Evolutionary conservation across 2,329 filamentous ascomycete species (phyloP), one percentile per base, ranked within the genome.

Genomic region (Ophioceras dolichostomum): DNA sequence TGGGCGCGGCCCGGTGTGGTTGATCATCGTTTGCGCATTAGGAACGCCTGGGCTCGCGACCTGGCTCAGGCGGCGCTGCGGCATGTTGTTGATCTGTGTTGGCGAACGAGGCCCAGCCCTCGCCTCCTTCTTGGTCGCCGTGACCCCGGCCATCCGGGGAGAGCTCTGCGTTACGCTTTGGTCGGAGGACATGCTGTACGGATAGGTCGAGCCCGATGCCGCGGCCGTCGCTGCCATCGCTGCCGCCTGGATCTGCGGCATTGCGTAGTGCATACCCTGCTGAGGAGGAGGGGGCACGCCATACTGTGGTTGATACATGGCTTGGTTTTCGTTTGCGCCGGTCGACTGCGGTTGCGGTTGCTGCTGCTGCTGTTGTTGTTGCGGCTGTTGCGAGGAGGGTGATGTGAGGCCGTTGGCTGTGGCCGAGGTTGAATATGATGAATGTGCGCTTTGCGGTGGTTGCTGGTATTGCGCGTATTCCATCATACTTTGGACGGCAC

Each of bases 201-300:
- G 80, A 48, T 82, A 83, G 44, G 67, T 75, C 42, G 85, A 81
- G 29, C 89, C 88, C 5, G 87, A 88, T 10, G 89, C 89, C 2
- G 89, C 88, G 14, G 89, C 89, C 1, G 88, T 94, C 17, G 83
- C 76, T 32, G 83, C 88, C 84, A 94, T 91, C 41, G 88, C 88
- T 35, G 89, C 88, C 12, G 87, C 87, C 58, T 94, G 85, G 33
- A 87, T 85, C 16, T 81, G 75, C 24, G 81, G 80, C 60, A 89
- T 85, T 40, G 73, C 79, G 63, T 94, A 94, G 63, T 83, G 79
- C 76, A 94, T 86, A 51, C 70, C 70, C 49, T 77, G 70, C 45
- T 79, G 74, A n/a, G n/a, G n/a, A n/a, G n/a, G n/a, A n/a, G n/a
- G n/a, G 43, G 81, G 68, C 40, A 88, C 82, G 41, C 76, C 79